Evolutionary conservation across 2,329 filamentous ascomycete genomes (phyloP).

Genomic region (Ophioceras dolichostomum): DNA sequence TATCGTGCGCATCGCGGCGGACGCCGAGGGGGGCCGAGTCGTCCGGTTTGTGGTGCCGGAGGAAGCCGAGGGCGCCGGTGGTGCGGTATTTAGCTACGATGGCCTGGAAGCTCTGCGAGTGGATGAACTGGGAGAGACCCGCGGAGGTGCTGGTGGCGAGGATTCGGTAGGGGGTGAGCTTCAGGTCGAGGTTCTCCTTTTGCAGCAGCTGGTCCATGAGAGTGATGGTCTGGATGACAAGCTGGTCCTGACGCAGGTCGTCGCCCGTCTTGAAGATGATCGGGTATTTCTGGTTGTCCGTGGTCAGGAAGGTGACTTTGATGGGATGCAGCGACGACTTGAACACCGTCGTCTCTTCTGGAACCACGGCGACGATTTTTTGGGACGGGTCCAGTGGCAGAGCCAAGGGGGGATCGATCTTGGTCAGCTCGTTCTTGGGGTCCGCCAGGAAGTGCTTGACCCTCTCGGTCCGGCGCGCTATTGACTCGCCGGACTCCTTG

Average conservation of each 20-base stretch:
- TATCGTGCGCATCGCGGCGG: conserved; percentile 86
- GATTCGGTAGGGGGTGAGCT: conserved; percentile 91
- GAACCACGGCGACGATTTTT: conserved; percentile 64
- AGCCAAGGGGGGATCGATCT: conserved; percentile 75
- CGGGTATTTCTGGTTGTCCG: conserved; percentile 65
- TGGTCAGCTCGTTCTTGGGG: conserved; percentile 75
- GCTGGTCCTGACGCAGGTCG: conserved; percentile 89
- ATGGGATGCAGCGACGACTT: conserved; percentile 91
- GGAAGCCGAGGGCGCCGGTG: conserved; percentile 65
- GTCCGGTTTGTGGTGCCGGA: conserved; percentile 84
- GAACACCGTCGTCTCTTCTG: conserved; percentile 83
- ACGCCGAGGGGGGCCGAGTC: conserved; percentile 70
- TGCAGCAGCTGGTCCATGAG: conserved; percentile 93
- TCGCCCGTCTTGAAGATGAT: conserved; percentile 97
- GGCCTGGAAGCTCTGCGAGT: conserved; percentile 70
- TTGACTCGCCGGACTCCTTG: conserved; percentile 65
- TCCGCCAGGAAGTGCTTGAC: conserved; percentile 79
- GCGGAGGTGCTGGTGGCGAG: conserved; percentile 83
- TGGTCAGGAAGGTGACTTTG: conserved; percentile 80
- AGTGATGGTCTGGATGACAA: conserved; percentile 94
- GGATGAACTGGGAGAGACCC: conserved; percentile 87
- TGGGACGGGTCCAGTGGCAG: conserved; percentile 81
- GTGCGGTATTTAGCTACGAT: conserved; percentile 73
- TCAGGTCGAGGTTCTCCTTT: conserved; percentile 93
- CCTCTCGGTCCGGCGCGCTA: conserved; percentile 68